phyloP scores from a whole-genome alignment of 2,329 filamentous ascomycete species.

The Microcyclospora pomicola region DNA sequence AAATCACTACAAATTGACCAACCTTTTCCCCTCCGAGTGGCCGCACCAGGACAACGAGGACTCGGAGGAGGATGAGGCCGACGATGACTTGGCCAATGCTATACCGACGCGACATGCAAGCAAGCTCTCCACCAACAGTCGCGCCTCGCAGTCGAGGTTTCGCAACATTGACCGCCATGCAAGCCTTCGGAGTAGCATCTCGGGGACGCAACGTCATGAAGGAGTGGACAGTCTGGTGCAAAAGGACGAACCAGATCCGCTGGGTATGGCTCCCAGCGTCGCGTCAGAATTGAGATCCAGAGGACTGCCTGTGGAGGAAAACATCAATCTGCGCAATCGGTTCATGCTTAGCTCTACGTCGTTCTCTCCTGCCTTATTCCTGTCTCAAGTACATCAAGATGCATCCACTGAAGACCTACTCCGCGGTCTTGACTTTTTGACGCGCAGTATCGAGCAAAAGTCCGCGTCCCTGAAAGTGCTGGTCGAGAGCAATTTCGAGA shows the following conservation, averaged over 20 bases:
- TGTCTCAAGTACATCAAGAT: constrained; percentile 79
- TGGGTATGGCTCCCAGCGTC: constrained; percentile 80
- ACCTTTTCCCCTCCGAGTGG: constrained; percentile 70
- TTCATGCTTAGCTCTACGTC: constrained; percentile 92
- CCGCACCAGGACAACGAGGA: constrained; percentile 55
- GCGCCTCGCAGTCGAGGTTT: constrained; percentile 61
- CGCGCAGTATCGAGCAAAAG: constrained; percentile 90
- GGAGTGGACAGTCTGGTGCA: constrained; percentile 67
- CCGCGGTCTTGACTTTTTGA: constrained; percentile 70
- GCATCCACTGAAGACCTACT: constrained; percentile 73
- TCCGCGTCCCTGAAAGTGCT: constrained; percentile 91
- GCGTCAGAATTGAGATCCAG: constrained; percentile 62
- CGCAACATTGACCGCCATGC: constrained; percentile 54
- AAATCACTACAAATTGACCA: constrained; percentile 78
- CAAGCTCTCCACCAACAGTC: constrained; percentile 23
- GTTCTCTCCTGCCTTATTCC: constrained; percentile 82
- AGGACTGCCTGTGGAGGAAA: constrained; percentile 72
- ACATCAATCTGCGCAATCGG: constrained; percentile 57
- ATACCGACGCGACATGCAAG: constrained; percentile 1
- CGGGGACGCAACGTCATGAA: constrained; percentile 53
- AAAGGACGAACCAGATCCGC: constrained; percentile 80
- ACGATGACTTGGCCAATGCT: neutral
- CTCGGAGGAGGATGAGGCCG: constrained; percentile 14
- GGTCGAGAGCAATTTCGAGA: constrained; percentile 95
- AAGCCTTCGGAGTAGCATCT: constrained; percentile 9